Percentiles rank a stretch among this genome's conserved stretches.
Conservation (phyloP, 495 filamentous ascomycete genomes). For the Tuber borchii region DNA sequence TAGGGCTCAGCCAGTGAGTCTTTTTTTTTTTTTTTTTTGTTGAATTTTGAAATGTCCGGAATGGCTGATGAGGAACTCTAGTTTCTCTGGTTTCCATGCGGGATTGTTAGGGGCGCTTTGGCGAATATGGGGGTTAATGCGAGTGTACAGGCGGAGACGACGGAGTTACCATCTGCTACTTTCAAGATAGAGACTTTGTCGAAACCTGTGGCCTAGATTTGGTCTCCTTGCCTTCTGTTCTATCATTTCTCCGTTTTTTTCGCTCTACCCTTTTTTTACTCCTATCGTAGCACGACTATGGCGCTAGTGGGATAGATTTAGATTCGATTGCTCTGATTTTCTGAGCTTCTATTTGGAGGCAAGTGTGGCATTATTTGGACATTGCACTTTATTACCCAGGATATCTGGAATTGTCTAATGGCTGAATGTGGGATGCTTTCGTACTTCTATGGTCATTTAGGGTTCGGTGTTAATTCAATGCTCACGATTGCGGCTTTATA, state of each 20-base stretch:
- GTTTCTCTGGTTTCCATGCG: slow-evolving; percentile 94
- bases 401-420: neutral
- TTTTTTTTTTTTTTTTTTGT: slow-evolving; percentile 4
- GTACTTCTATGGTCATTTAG: neutral
- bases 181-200: slow-evolving; percentile 89
- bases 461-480: neutral
- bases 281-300: slow-evolving; percentile 20
- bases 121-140: slow-evolving; percentile 85
- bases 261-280: neutral
- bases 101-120: slow-evolving; percentile 79
- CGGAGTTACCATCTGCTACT: slow-evolving; percentile 75
- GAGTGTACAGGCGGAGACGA: slow-evolving; percentile 80
- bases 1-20: slow-evolving; percentile 71
- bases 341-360: neutral
- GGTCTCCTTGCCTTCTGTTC: neutral
- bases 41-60: neutral
- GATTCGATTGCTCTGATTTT: neutral
- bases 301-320: neutral
- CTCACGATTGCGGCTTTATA: neutral
- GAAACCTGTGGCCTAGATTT: slow-evolving; percentile 33
- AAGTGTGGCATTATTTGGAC: neutral
- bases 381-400: neutral
- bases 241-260: slow-evolving; percentile 1
- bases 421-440: neutral
- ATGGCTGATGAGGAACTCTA: slow-evolving; percentile 41